A percentile compares a stretch with the other conserved stretches of the same genome.
phyloP scores from a whole-genome alignment of 1,284 basidiomycete genomes.

The Puccinia hordei region DNA sequence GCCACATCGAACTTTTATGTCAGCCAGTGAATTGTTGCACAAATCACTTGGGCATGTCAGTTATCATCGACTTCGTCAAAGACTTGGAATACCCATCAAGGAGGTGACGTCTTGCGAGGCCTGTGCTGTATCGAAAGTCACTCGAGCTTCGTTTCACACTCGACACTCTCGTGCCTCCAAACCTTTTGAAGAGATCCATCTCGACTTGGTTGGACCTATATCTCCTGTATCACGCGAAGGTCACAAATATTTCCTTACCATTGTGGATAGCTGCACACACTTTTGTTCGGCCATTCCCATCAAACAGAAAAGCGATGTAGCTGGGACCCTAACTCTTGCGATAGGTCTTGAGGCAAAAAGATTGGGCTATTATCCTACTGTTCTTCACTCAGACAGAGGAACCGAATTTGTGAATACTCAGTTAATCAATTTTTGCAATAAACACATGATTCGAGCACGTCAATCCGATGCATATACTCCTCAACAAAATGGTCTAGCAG shows the following conservation, averaged over 20 bases:
- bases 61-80: neutral
- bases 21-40: neutral
- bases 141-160: neutral
- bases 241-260: neutral
- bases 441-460: neutral
- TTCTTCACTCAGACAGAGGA: constrained; percentile 6
- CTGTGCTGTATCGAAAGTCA: neutral
- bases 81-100: neutral
- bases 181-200: neutral
- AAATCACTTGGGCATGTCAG: constrained; percentile 22
- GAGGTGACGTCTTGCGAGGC: neutral
- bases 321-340: neutral
- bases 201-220: neutral
- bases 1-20: too few relatives aligned
- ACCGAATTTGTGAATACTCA: neutral
- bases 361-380: neutral
- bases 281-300: neutral
- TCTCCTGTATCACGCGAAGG: neutral
- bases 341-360: neutral
- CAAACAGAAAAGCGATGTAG: neutral
- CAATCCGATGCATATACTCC: neutral
- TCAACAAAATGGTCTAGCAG: neutral
- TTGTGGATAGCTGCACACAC: constrained; percentile 2
- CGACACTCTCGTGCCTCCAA: neutral
- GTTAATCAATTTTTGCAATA: neutral